These are phyloP conservation scores for Gonium pectorale DNA, from an alignment of 139 green algal genomes.

Conservation along the genomic window DNA sequence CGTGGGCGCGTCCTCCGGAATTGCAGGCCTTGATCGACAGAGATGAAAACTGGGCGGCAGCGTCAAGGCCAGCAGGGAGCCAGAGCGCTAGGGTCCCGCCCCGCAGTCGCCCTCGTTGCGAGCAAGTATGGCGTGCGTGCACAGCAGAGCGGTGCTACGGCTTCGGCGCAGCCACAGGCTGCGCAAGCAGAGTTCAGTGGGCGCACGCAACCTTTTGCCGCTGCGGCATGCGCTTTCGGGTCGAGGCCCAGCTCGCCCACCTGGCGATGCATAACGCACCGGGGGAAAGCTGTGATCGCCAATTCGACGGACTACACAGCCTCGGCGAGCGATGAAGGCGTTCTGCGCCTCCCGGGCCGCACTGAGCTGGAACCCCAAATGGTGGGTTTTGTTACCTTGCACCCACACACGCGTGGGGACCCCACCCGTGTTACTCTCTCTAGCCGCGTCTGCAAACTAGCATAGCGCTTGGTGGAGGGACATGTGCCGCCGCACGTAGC, in stretches of 20 bases:
- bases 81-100: neutral
- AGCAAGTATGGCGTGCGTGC: conserved; percentile 22
- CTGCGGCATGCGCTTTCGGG: neutral
- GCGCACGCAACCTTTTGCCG: neutral
- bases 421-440: no score
- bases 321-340: conserved; percentile 74
- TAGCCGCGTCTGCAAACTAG: no score
- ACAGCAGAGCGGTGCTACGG: neutral
- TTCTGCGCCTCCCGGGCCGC: conserved; percentile 80
- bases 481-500: no score
- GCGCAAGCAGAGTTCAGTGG: conserved; percentile 23
- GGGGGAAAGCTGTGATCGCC: neutral
- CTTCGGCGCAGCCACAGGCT: neutral
- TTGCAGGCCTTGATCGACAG: no score
- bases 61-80: neutral
- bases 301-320: conserved; percentile 75
- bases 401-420: no score
- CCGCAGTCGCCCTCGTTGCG: neutral
- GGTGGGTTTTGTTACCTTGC: no score
- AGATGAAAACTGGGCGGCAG: conserved; percentile 19
- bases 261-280: neutral
- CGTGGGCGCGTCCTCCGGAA: no score
- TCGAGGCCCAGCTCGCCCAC: neutral
- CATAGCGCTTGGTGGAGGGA: no score
- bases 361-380: conserved; percentile 67